A percentile compares a stretch with the other conserved stretches of the same genome.
Conservation (phyloP, 495 filamentous ascomycete species). For the Aspergillus hancockii region DNA sequence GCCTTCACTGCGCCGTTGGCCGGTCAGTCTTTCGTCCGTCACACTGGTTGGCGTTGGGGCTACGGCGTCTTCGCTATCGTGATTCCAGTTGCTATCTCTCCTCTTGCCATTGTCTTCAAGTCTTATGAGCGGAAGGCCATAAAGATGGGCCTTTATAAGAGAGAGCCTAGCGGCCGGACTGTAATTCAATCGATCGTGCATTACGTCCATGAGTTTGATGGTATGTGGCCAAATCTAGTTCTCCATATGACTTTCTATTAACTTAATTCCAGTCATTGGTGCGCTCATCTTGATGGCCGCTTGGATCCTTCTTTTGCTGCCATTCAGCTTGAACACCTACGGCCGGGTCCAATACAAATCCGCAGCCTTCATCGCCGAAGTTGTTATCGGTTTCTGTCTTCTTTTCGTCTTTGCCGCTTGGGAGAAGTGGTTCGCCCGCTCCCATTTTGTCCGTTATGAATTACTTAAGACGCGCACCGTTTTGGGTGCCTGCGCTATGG, state of each 20-base stretch:
- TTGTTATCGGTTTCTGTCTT: slow-evolving; percentile 57
- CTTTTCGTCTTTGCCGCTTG: slow-evolving; percentile 59
- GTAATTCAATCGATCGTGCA: slow-evolving; percentile 47
- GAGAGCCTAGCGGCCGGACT: slow-evolving; percentile 47
- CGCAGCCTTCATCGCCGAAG: slow-evolving; percentile 55
- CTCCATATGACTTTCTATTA: background rate
- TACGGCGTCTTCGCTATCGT: slow-evolving; percentile 64
- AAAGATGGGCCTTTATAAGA: slow-evolving; percentile 38
- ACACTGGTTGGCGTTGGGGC: slow-evolving; percentile 61
- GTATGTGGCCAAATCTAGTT: slow-evolving; percentile 29
- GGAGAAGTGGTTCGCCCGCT: slow-evolving; percentile 57
- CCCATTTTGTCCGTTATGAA: slow-evolving; percentile 60
- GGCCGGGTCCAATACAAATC: slow-evolving; percentile 49
- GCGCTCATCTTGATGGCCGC: slow-evolving; percentile 58
- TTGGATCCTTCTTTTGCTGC: slow-evolving; percentile 63
- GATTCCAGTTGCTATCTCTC: slow-evolving; percentile 55
- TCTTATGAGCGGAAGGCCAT: slow-evolving; percentile 62
- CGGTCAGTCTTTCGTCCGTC: slow-evolving; percentile 46
- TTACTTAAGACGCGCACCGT: slow-evolving; percentile 66
- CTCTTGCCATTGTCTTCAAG: slow-evolving; percentile 55
- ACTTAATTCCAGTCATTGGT: slow-evolving; percentile 44
- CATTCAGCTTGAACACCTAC: slow-evolving; percentile 55
- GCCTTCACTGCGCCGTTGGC: slow-evolving; percentile 40
- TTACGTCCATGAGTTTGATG: slow-evolving; percentile 63
- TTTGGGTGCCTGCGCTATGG: slow-evolving; percentile 59